Evolutionary conservation across 352 stramenopile species (phyloP).

Genomic region (Phytophthora pluvialis): DNA sequence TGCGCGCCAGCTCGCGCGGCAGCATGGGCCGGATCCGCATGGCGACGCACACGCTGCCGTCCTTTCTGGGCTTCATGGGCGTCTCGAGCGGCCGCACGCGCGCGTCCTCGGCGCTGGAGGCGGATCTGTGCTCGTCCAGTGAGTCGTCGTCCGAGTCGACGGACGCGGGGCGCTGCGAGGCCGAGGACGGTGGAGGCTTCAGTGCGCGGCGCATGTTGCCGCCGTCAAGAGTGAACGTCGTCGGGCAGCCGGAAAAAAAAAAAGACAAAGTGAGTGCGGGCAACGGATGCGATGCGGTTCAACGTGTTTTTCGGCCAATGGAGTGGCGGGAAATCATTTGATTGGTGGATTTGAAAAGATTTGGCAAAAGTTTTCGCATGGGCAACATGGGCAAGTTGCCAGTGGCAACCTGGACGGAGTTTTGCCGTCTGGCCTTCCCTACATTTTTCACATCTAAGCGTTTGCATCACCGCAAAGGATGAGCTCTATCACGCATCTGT

Average conservation of each 20-base stretch:
- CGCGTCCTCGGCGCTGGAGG: conserved; percentile 22
- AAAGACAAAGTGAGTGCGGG: conserved; percentile 18
- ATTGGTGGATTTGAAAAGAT: conserved; percentile 30
- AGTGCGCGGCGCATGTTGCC: conserved; percentile 16
- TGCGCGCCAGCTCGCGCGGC: conserved; percentile 72
- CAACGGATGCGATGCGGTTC: conserved; percentile 21
- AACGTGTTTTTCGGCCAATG: conserved; percentile 28
- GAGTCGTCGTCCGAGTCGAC: conserved; percentile 34
- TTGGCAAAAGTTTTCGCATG: conserved; percentile 15
- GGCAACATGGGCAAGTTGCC: not conserved
- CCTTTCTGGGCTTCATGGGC: conserved; percentile 39
- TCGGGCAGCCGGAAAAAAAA: not conserved
- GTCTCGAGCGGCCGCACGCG: conserved; percentile 25
- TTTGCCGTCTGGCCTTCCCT: not conserved
- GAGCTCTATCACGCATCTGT: not conserved
- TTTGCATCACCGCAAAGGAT: not conserved
- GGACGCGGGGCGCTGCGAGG: conserved; percentile 1
- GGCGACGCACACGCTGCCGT: conserved; percentile 76
- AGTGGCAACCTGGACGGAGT: not conserved
- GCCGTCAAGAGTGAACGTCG: conserved; percentile 22
- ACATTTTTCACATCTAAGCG: not conserved
- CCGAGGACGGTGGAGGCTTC: conserved; percentile 12
- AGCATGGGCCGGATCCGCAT: conserved; percentile 82
- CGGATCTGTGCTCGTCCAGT: conserved; percentile 15
- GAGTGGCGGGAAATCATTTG: conserved; percentile 8